Conservation (phyloP, 1,284 basidiomycete genomes). For the Sparassis latifolia region DNA sequence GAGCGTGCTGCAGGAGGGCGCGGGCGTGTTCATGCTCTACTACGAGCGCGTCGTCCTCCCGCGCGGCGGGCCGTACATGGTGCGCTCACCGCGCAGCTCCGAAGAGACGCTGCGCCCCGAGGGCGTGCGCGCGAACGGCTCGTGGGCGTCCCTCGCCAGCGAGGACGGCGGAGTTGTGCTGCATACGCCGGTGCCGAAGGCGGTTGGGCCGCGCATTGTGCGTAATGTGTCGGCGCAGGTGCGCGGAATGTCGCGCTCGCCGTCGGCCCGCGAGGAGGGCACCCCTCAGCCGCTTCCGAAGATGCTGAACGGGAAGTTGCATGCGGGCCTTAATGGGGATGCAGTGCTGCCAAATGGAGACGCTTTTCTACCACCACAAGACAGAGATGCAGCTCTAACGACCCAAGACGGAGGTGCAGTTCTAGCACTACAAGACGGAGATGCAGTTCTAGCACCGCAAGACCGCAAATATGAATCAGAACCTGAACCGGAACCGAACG, state of each 20-base stretch:
- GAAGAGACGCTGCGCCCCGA: slow-evolving; percentile 59
- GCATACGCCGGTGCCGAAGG: slow-evolving; percentile 6
- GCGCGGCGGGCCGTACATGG: slow-evolving; percentile 14
- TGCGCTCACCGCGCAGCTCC: slow-evolving; percentile 20
- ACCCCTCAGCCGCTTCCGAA: not conserved
- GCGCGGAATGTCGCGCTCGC: slow-evolving; percentile 26
- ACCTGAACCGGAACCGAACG: not conserved
- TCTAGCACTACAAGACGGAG: not conserved
- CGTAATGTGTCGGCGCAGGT: slow-evolving; percentile 46
- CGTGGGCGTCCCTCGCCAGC: slow-evolving; percentile 22
- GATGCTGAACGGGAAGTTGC: not conserved
- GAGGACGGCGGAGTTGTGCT: slow-evolving; percentile 13
- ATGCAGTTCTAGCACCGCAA: not conserved
- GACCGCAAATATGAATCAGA: not conserved
- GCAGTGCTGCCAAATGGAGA: slow-evolving; percentile 4
- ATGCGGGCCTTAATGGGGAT: too few species aligned
- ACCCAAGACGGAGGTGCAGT: not conserved
- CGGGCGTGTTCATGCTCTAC: slow-evolving; percentile 83
- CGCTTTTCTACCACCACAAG: too few species aligned
- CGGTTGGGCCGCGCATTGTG: slow-evolving; percentile 44
- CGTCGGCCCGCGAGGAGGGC: not conserved
- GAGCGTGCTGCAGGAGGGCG: slow-evolving; percentile 65
- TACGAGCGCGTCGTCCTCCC: slow-evolving; percentile 69
- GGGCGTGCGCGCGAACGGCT: slow-evolving; percentile 28
- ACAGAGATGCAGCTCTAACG: not conserved